Percentiles rank a stretch among this genome's conserved stretches.
phyloP scores from a whole-genome alignment of 1,139 yeast species.

The Candida tropicalis region DNA sequence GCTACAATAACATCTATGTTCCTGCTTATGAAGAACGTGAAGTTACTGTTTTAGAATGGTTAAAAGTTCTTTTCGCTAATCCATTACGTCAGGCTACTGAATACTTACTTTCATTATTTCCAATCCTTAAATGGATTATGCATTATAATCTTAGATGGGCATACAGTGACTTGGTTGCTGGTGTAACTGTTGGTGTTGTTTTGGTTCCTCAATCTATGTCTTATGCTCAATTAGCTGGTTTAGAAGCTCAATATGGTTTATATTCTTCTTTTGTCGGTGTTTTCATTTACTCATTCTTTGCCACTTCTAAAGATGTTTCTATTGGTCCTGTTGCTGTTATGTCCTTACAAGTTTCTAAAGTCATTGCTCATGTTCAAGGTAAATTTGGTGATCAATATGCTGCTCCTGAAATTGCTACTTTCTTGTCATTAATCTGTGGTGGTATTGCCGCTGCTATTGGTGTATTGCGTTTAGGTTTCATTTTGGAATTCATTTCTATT shows the following conservation, averaged over 20 bases:
- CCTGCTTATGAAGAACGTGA: constrained; percentile 46
- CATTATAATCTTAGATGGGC: constrained; percentile 83
- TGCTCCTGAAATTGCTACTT: constrained; percentile 76
- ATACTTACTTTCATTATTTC: constrained; percentile 70
- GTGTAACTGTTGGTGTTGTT: constrained; percentile 90
- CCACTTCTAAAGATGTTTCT: constrained; percentile 93
- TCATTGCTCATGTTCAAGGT: constrained; percentile 61
- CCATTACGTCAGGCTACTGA: constrained; percentile 42
- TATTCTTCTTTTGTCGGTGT: constrained; percentile 94
- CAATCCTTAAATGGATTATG: constrained; percentile 78
- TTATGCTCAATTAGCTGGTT: constrained; percentile 83
- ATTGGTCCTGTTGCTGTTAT: constrained; percentile 98
- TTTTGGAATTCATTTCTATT: constrained; percentile 83
- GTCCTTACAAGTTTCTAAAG: constrained; percentile 85
- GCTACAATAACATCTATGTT: constrained; percentile 21
- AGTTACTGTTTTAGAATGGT: constrained; percentile 52
- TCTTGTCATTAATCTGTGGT: constrained; percentile 81
- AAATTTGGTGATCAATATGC: constrained; percentile 41
- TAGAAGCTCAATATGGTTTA: constrained; percentile 82
- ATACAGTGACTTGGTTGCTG: constrained; percentile 83
- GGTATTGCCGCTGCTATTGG: constrained; percentile 84
- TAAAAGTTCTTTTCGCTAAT: constrained; percentile 32
- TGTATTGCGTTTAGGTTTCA: constrained; percentile 78
- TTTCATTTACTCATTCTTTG: constrained; percentile 83
- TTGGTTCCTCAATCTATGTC: constrained; percentile 97